Percentiles rank a stretch among this genome's conserved stretches.
Evolutionary conservation across 2,329 filamentous ascomycete species (phyloP).

Genomic region (Magnaporthiopsis rhizophila): DNA sequence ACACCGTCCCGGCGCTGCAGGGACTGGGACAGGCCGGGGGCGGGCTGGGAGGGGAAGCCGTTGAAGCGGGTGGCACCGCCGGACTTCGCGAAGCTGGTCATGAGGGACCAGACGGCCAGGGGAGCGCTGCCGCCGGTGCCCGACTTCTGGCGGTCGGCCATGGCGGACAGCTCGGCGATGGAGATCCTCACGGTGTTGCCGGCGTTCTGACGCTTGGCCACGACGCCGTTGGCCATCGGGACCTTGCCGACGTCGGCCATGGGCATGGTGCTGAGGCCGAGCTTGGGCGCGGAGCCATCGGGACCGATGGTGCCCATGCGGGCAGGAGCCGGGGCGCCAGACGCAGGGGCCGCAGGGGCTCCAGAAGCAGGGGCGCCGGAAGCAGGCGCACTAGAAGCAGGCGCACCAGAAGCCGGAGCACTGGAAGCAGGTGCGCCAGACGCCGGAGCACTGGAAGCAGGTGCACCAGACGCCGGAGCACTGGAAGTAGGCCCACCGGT

Average conservation of each 20-base stretch:
- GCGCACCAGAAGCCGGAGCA: background rate
- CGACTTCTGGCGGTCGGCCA: background rate
- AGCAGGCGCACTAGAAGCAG: too few species aligned
- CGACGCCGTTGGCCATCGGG: background rate
- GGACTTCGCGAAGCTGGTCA: conserved; percentile 5
- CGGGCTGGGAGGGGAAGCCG: conserved; percentile 2
- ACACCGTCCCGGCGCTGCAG: background rate
- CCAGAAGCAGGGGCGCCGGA: too few species aligned
- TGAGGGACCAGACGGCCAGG: conserved; percentile 5
- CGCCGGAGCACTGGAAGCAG: too few species aligned
- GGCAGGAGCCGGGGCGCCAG: background rate
- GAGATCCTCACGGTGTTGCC: background rate
- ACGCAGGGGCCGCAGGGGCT: background rate
- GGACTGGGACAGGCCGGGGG: background rate
- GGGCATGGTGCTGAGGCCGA: background rate
- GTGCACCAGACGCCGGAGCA: too few species aligned
- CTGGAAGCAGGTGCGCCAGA: too few species aligned
- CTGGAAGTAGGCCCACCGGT: too few species aligned
- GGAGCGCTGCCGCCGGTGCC: background rate
- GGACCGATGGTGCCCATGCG: background rate
- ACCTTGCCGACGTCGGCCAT: background rate
- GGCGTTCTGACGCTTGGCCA: background rate
- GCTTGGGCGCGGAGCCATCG: background rate
- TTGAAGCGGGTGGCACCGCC: background rate
- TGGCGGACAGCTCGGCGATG: conserved; percentile 4